Percentiles rank a stretch among this genome's conserved stretches.
These are phyloP conservation scores for Funneliformis geosporum DNA, from an alignment of 192 early-diverging fungal genomes.

Conservation along the genomic window DNA sequence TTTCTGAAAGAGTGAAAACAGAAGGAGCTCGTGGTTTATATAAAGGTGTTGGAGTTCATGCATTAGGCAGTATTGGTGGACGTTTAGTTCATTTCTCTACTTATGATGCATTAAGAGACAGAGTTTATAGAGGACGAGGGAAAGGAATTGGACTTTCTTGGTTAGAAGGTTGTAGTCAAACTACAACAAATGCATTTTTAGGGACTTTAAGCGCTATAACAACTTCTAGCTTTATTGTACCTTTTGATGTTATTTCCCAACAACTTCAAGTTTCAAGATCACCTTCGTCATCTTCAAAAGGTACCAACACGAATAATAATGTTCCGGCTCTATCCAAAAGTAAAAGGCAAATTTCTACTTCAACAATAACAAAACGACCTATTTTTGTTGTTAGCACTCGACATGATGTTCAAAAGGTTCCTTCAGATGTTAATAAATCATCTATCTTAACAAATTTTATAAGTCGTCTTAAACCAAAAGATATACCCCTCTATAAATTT, in stretches of 20 bases:
- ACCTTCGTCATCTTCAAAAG: not conserved
- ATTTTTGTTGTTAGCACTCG: not conserved
- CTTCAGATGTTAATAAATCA: not conserved
- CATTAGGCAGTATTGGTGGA: slow-evolving; percentile 22
- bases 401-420: not conserved
- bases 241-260: slow-evolving; percentile 34
- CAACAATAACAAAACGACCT: not conserved
- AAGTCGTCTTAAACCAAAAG: slow-evolving; percentile 24
- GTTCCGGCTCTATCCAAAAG: not conserved
- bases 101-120: slow-evolving; percentile 31
- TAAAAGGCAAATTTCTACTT: not conserved
- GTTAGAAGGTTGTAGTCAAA: slow-evolving; percentile 2
- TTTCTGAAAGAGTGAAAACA: slow-evolving; percentile 9
- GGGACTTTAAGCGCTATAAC: slow-evolving; percentile 30
- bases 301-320: not conserved
- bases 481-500: slow-evolving; percentile 15
- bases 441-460: slow-evolving; percentile 18
- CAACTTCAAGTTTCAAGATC: slow-evolving; percentile 25
- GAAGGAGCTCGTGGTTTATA: slow-evolving; percentile 32
- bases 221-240: slow-evolving; percentile 27
- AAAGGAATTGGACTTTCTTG: slow-evolving; percentile 10
- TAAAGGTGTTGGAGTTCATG: slow-evolving; percentile 27
- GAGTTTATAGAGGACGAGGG: slow-evolving; percentile 14
- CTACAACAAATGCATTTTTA: slow-evolving; percentile 15
- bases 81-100: slow-evolving; percentile 33